These are phyloP conservation scores for Arthrobotrys sinensis DNA, from an alignment of 2,329 filamentous ascomycete species.

Conservation along the genomic window DNA sequence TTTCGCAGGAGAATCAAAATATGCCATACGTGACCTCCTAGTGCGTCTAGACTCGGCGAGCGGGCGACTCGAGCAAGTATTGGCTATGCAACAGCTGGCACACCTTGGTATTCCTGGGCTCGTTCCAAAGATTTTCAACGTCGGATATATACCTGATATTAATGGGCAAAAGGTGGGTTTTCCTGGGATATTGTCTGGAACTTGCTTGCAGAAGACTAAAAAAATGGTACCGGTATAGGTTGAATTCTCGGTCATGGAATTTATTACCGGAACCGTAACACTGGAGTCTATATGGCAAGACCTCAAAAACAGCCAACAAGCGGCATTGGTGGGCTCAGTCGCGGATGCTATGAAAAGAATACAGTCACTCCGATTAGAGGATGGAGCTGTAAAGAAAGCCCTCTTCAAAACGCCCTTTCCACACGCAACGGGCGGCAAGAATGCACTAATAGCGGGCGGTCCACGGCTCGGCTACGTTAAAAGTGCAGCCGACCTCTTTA, in stretches of 20 bases:
- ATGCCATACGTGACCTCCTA: background rate
- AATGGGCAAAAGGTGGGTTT: background rate
- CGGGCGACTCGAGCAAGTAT: background rate
- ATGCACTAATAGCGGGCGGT: background rate
- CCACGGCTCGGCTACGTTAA: background rate
- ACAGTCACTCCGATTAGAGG: conserved; percentile 5
- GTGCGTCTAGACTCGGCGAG: background rate
- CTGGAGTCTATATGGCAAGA: conserved; percentile 3
- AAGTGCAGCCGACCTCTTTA: background rate
- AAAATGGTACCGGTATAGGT: background rate
- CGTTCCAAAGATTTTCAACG: background rate
- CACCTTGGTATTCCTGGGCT: background rate
- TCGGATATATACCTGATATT: background rate
- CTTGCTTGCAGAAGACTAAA: background rate
- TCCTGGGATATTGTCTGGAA: background rate
- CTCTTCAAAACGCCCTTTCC: background rate
- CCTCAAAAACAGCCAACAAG: background rate
- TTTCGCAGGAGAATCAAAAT: conserved; percentile 1
- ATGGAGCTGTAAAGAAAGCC: background rate
- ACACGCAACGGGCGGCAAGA: background rate
- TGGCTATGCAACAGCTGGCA: conserved; percentile 1
- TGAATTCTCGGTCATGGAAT: background rate
- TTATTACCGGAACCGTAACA: background rate
- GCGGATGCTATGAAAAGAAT: background rate
- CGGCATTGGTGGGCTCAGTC: background rate